phyloP scores from a whole-genome alignment of 805 yeast genomes.

The Metschnikowia cubensis region DNA sequence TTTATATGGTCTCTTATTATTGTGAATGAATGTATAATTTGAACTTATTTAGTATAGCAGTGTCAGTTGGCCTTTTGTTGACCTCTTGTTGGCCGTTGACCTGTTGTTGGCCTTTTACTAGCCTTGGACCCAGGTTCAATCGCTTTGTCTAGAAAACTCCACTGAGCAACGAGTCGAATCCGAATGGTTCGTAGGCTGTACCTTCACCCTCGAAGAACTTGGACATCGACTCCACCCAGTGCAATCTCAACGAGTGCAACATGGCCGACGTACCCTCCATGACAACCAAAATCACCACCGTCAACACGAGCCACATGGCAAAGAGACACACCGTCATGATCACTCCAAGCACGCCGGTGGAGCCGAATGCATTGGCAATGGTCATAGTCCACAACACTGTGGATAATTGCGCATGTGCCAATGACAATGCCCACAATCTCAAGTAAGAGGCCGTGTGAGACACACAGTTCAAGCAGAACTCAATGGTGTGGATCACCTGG shows the following conservation, averaged over 20 bases:
- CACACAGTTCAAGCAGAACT: constrained; percentile 93
- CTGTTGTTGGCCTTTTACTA: no score
- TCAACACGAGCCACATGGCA: constrained; percentile 91
- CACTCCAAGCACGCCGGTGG: constrained; percentile 63
- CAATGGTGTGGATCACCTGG: constrained; percentile 96
- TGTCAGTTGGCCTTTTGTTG: no score
- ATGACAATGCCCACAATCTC: constrained; percentile 94
- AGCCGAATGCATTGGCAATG: constrained; percentile 67
- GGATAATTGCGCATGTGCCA: constrained; percentile 95
- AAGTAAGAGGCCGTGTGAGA: constrained; percentile 98
- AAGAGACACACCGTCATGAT: constrained; percentile 73
- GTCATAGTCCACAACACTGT: constrained; percentile 98
- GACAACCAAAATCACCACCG: constrained; percentile 84
- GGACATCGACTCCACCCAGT: constrained; percentile 99
- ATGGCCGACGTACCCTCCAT: constrained; percentile 99
- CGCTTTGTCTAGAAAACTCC: constrained; percentile 10
- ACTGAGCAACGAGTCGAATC: constrained; percentile 39
- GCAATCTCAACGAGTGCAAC: constrained; percentile 97
- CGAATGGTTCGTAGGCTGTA: constrained; percentile 81
- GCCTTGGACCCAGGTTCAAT: no score
- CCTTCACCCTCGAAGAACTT: constrained; percentile 98
- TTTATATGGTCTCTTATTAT: no score
- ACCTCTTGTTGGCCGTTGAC: no score
- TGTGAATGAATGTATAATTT: no score
- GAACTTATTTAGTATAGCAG: no score